phyloP scores from a whole-genome alignment of 2,329 filamentous ascomycete genomes.

The Chaetoscypha palmicola region DNA sequence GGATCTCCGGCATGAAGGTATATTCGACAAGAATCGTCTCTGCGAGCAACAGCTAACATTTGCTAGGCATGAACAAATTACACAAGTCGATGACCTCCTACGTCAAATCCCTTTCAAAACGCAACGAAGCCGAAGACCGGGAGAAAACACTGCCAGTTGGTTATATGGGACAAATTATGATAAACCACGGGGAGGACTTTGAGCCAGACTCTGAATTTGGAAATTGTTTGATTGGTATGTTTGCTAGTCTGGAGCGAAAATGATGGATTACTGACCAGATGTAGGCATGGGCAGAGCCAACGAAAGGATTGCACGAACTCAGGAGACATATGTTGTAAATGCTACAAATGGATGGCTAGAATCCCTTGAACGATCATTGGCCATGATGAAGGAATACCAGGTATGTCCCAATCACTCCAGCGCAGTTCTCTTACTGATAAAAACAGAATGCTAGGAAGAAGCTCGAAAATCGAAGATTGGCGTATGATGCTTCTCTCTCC shows the following conservation, averaged over 20 bases:
- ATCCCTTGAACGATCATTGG: conserved; percentile 78
- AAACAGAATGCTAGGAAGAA: conserved; percentile 75
- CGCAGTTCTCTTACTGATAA: conserved; percentile 15
- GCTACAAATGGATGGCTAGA: conserved; percentile 83
- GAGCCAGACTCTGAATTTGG: conserved; percentile 87
- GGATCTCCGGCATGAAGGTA: conserved; percentile 81
- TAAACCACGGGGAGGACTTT: conserved; percentile 85
- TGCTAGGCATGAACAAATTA: conserved; percentile 79
- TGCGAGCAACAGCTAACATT: conserved; percentile 15
- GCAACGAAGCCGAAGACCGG: conserved; percentile 76
- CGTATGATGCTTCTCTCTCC: conserved; percentile 80
- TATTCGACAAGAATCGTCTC: conserved; percentile 19
- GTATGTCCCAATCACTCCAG: conserved; percentile 39
- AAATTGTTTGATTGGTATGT: conserved; percentile 65
- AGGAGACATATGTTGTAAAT: conserved; percentile 73
- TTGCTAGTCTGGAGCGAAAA: background rate
- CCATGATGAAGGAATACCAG: conserved; percentile 98
- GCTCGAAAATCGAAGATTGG: conserved; percentile 80
- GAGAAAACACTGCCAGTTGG: conserved; percentile 78
- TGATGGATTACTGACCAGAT: conserved; percentile 16
- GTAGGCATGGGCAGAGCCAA: conserved; percentile 75
- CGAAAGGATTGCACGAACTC: conserved; percentile 76
- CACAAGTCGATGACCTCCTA: conserved; percentile 81
- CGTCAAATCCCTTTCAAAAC: conserved; percentile 79
- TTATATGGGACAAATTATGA: conserved; percentile 78